Percentiles rank a stretch among this genome's conserved stretches.
Evolutionary conservation across 1,139 yeast genomes (phyloP).

Genomic region (Lodderomyces parapsilosis): DNA sequence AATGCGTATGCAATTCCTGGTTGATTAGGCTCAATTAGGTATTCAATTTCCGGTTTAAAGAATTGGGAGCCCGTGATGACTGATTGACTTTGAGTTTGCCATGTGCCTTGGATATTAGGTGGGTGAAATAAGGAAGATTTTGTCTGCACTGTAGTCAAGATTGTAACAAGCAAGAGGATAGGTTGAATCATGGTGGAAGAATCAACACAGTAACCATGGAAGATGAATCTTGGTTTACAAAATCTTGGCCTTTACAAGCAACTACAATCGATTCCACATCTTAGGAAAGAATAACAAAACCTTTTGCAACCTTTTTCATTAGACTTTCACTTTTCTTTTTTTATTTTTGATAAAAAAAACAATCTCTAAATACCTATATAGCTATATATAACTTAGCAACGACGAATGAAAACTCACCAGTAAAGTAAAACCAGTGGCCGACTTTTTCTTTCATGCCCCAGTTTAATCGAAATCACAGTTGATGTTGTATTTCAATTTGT

Average conservation of each 20-base stretch:
- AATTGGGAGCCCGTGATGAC: slow-evolving; percentile 30
- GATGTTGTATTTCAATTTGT: slow-evolving; percentile 58
- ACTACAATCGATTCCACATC: neutral
- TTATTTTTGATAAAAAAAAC: neutral
- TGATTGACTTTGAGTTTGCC: slow-evolving; percentile 26
- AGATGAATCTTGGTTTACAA: too few relatives aligned
- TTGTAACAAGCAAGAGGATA: neutral
- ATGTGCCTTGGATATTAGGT: slow-evolving; percentile 23
- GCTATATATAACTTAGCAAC: neutral
- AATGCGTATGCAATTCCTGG: slow-evolving; percentile 35
- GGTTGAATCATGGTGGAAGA: neutral
- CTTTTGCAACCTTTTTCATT: neutral
- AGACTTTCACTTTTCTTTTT: neutral
- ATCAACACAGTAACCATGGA: too few relatives aligned
- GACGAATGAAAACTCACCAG: neutral
- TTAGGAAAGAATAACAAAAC: neutral
- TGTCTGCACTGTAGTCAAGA: neutral
- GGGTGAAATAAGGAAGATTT: neutral
- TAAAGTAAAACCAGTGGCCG: too few relatives aligned
- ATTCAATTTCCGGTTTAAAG: slow-evolving; percentile 30
- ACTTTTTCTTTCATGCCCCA: neutral
- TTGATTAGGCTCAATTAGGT: slow-evolving; percentile 26
- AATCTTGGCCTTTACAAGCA: too few relatives aligned
- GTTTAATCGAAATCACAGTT: slow-evolving; percentile 47
- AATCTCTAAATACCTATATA: slow-evolving; percentile 2